Conservation (phyloP, 805 yeast genomes). For the Brettanomyces sp. region DNA sequence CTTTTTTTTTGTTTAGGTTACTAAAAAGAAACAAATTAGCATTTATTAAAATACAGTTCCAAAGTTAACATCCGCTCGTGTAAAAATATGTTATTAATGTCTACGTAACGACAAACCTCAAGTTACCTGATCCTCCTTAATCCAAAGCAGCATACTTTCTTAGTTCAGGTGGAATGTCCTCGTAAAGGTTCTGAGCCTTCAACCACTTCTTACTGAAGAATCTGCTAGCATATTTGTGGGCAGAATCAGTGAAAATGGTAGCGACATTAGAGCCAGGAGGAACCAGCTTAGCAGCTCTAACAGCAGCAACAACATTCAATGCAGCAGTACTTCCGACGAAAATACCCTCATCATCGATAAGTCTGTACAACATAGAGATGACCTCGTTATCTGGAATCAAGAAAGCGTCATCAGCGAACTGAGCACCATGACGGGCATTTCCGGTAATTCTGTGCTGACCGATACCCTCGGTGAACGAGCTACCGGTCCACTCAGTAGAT, state of each 20-base stretch:
- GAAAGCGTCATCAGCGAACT: slow-evolving; percentile 69
- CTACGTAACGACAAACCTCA: background rate
- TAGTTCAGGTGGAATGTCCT: slow-evolving; percentile 60
- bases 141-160: slow-evolving; percentile 54
- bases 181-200: slow-evolving; percentile 53
- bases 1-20: too few relatives aligned
- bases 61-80: background rate
- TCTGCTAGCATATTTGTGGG: slow-evolving; percentile 79
- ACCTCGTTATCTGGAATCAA: slow-evolving; percentile 71
- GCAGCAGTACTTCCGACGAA: slow-evolving; percentile 89
- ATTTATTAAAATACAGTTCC: background rate
- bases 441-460: slow-evolving; percentile 92
- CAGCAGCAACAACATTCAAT: slow-evolving; percentile 84
- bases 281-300: slow-evolving; percentile 58
- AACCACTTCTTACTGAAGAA: slow-evolving; percentile 75
- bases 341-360: slow-evolving; percentile 84
- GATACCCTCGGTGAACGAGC: slow-evolving; percentile 90
- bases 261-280: slow-evolving; percentile 80
- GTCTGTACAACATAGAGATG: slow-evolving; percentile 73
- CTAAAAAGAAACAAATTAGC: background rate
- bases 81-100: background rate
- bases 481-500: slow-evolving; percentile 62
- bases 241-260: slow-evolving; percentile 84
- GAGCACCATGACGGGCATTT: slow-evolving; percentile 67
- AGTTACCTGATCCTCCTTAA: slow-evolving; percentile 6